A percentile compares a stretch with the other conserved stretches of the same genome.
Evolutionary conservation across 805 yeast genomes (phyloP).

Genomic region (Teunomyces gatunensis): DNA sequence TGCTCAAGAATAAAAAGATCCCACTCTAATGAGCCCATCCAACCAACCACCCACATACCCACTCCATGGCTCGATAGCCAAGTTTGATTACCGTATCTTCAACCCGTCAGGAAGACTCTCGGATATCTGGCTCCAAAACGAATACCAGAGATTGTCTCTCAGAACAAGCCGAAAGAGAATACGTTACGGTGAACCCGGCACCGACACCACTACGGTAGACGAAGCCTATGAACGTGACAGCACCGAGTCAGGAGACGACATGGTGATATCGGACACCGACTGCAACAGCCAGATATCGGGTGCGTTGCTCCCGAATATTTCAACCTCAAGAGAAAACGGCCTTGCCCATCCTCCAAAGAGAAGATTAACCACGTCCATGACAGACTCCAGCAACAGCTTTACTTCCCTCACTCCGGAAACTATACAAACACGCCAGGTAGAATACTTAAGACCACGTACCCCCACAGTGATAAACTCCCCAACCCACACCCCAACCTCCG

Average conservation of each 20-base stretch:
- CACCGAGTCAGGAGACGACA: conserved; percentile 30
- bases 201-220: conserved; percentile 13
- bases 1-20: not conserved
- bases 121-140: conserved; percentile 30
- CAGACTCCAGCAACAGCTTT: not conserved
- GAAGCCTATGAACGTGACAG: conserved; percentile 13
- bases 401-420: not conserved
- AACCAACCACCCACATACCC: conserved; percentile 34
- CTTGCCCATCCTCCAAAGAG: conserved; percentile 37
- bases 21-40: conserved; percentile 1
- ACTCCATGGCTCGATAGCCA: conserved; percentile 25
- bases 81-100: conserved; percentile 28
- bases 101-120: conserved; percentile 32
- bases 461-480: conserved; percentile 29
- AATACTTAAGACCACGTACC: conserved; percentile 19
- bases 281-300: conserved; percentile 18
- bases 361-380: conserved; percentile 21
- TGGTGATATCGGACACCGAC: conserved; percentile 37
- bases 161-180: conserved; percentile 17
- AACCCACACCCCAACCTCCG: conserved; percentile 35
- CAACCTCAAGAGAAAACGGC: conserved; percentile 14
- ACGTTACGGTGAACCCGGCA: conserved; percentile 8
- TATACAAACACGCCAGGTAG: not conserved
- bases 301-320: conserved; percentile 10
- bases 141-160: conserved; percentile 25